Conservation (phyloP, 75 land plant species). For the Pinus taeda region DNA sequence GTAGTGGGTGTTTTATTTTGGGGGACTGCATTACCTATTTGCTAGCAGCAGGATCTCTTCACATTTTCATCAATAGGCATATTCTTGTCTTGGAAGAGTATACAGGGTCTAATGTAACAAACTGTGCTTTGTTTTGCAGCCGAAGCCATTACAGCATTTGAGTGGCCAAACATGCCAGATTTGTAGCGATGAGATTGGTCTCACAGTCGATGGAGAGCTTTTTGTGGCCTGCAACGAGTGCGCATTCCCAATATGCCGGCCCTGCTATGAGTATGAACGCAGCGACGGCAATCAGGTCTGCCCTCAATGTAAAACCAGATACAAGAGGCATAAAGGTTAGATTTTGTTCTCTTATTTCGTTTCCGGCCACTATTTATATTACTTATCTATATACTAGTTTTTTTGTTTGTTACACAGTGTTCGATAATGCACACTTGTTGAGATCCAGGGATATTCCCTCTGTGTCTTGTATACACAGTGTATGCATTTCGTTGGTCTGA, state of each 20-base stretch:
- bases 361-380: too few species aligned
- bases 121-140: conserved; percentile 39
- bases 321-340: conserved; percentile 76
- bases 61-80: too few species aligned
- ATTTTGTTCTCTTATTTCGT: too few species aligned
- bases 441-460: too few species aligned
- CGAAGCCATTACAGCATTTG: conserved; percentile 48
- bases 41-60: too few species aligned
- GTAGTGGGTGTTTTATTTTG: background rate
- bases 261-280: conserved; percentile 90
- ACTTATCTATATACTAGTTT: too few species aligned
- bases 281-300: conserved; percentile 76
- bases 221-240: conserved; percentile 97
- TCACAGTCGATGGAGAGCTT: conserved; percentile 65
- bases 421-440: too few species aligned
- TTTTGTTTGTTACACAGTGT: too few species aligned
- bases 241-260: conserved; percentile 84
- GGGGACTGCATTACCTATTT: too few species aligned
- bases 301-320: conserved; percentile 87
- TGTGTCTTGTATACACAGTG: too few species aligned
- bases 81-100: background rate
- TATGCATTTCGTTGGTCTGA: too few species aligned
- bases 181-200: conserved; percentile 83
- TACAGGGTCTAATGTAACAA: background rate
- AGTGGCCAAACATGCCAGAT: conserved; percentile 80